Base-by-base conservation (phyloP, 2,329 filamentous ascomycete species). In the Pestalotiopsis fici region DNA sequence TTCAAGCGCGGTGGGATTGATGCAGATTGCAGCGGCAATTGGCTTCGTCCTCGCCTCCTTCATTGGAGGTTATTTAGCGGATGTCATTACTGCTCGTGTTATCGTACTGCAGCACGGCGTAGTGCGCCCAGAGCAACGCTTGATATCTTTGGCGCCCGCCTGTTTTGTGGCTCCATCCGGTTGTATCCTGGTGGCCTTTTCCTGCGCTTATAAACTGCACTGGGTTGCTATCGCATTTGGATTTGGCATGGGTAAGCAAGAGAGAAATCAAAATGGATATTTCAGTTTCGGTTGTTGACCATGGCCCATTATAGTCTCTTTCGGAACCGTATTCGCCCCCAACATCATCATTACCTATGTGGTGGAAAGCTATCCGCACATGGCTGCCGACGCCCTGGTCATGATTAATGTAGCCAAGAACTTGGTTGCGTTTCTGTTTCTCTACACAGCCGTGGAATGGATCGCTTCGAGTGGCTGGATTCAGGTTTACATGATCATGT, bases 401-500 rank as follows among this genome's bases (percentile, higher is more conserved):
- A 27, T 31, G n/a, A 61, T 61, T 31, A 61, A 61, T 31, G 59
- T 31, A 28, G 28, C n/a, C 31, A 61, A 61, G 59, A 61, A 61
- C 59, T 37, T 65, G 54, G 64, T 54, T 9, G 66, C 66, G 6
- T 67, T 67, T 54, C 35, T 67, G 27, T 67, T 67, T 35, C 54
- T 67, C 4, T 67, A 67, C 54, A 62, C 65, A 9, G 61, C 66
- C 11, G 62, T 65, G 13, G 54, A 65, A 5, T 67, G 66, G 66
- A 50, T 67, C 28, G 28, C 59, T 6, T 65, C 66, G 4, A 55
- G 25, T 28, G 66, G 66, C 47, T 67, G 66, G 66, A 50, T 67
- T 62, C 61, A 67, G 61, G 66, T 67, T 4, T 67, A 67, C 54
- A 67, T 67, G 66, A 54, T 67, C 15, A 67, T 67, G 66, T 67